phyloP scores from a whole-genome alignment of 78 protist genomes.

The Bodo saltans region DNA sequence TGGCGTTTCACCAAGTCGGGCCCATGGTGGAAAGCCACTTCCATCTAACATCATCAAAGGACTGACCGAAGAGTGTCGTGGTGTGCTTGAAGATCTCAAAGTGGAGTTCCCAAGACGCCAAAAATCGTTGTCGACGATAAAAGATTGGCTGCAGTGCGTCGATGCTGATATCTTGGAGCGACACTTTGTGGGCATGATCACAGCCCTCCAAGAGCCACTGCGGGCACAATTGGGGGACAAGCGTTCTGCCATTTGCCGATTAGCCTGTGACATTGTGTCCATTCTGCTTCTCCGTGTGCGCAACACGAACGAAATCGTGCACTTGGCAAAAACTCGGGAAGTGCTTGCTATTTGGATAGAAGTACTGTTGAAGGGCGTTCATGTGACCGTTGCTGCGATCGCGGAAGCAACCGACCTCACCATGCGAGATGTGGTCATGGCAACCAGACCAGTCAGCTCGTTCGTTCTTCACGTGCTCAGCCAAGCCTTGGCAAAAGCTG shows the following conservation, averaged over 20 bases:
- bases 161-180: too few relatives aligned
- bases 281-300: not conserved
- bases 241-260: not conserved
- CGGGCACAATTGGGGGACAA: not conserved
- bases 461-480: not conserved
- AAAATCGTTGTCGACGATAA: not conserved
- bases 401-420: not conserved
- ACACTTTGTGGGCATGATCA: not conserved
- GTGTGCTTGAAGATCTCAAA: not conserved
- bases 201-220: not conserved
- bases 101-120: not conserved
- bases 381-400: not conserved
- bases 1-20: too few relatives aligned
- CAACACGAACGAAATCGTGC: not conserved
- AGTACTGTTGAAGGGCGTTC: not conserved
- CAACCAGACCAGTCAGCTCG: not conserved
- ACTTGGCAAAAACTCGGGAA: not conserved
- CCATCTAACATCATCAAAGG: not conserved
- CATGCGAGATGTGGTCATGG: not conserved
- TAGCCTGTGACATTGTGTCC: not conserved
- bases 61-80: not conserved
- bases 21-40: not conserved
- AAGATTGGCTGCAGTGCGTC: not conserved
- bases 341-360: not conserved
- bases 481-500: not conserved